Evolutionary conservation across 163 green algal genomes (phyloP), one percentile per base, ranked within the genome.

Genomic region (Chloromonas sp.): DNA sequence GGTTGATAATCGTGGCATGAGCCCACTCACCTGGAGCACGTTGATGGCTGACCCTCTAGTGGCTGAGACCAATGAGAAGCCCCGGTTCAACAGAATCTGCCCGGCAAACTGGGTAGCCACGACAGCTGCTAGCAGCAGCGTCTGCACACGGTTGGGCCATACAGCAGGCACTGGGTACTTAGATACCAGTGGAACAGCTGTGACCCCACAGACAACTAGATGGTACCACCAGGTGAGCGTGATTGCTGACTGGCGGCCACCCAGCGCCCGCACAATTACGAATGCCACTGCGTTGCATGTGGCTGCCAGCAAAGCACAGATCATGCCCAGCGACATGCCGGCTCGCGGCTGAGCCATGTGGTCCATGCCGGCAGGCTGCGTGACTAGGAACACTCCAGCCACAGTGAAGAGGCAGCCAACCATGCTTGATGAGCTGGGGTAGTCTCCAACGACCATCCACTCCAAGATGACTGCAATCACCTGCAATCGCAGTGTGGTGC

Each of bases 11-110:
- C 8, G 13, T 13, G 13, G 13, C 8, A 13, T 13, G 13, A 76
- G 70, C 70, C 8, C 74, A 60, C 78, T 62, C 36, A 81, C 78
- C 85, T 91, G 88, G 78, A 89, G 62, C 83, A 89, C 83, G 66
- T 91, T 91, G 78, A 91, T 88, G 60, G 85, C 85, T 0, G 84
- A 87, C 14, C 88, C 88, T 8, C 88, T 83, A 0, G 85, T 88
- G 60, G 88, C 85, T 1, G 79, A 82, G 78, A 89, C 71, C 70
- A 91, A 84, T 78, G 86, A 82, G 78, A 91, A 91, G 78, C 88
- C 88, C 36, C 85, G 70, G 85, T 91, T 91, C 13, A 91, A 83
- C 60, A 88, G 84, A 59, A 91, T 59, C 81, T 91, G 88, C 14
- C 81, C 88, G 5, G 60, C 0, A 11, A 91, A 83, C 84, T 89